These are phyloP conservation scores for Podospora appendiculata DNA, from an alignment of 495 filamentous ascomycete species.

Conservation along the genomic window DNA sequence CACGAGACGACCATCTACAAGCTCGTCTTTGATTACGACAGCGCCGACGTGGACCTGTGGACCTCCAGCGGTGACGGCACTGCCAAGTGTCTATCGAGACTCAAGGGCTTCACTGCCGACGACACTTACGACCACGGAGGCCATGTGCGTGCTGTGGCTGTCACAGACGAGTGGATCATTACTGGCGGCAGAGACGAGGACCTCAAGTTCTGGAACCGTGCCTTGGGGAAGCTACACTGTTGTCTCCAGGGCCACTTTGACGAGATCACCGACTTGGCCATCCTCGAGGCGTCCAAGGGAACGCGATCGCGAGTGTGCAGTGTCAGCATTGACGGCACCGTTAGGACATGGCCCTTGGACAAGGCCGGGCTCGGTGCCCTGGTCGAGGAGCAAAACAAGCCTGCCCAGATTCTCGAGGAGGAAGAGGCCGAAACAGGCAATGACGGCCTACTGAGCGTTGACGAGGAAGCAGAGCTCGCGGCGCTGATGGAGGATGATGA, in stretches of 20 bases:
- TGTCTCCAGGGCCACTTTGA: conserved; percentile 83
- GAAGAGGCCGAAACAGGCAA: conserved; percentile 23
- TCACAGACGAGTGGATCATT: conserved; percentile 70
- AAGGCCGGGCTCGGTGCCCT: conserved; percentile 52
- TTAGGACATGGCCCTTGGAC: conserved; percentile 71
- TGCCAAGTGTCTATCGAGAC: conserved; percentile 62
- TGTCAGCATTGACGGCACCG: conserved; percentile 80
- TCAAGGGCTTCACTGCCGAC: conserved; percentile 58
- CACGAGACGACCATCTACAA: conserved; percentile 89
- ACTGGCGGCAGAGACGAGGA: conserved; percentile 89
- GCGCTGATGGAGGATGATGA: conserved; percentile 76
- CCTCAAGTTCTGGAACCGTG: conserved; percentile 76
- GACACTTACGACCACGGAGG: conserved; percentile 73
- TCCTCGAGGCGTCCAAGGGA: conserved; percentile 42
- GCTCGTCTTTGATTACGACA: conserved; percentile 46
- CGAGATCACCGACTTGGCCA: conserved; percentile 73
- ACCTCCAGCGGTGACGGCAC: conserved; percentile 84
- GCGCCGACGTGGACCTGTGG: conserved; percentile 62
- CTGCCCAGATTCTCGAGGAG: conserved; percentile 33
- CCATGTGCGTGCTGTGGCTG: conserved; percentile 76
- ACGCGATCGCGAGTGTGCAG: conserved; percentile 51
- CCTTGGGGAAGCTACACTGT: conserved; percentile 66
- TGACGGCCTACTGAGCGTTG: conserved; percentile 53
- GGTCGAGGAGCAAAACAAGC: conserved; percentile 47
- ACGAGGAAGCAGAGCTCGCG: conserved; percentile 81